phyloP scores from a whole-genome alignment of 2,329 filamentous ascomycete genomes.

The Calonectria multiphialidica region DNA sequence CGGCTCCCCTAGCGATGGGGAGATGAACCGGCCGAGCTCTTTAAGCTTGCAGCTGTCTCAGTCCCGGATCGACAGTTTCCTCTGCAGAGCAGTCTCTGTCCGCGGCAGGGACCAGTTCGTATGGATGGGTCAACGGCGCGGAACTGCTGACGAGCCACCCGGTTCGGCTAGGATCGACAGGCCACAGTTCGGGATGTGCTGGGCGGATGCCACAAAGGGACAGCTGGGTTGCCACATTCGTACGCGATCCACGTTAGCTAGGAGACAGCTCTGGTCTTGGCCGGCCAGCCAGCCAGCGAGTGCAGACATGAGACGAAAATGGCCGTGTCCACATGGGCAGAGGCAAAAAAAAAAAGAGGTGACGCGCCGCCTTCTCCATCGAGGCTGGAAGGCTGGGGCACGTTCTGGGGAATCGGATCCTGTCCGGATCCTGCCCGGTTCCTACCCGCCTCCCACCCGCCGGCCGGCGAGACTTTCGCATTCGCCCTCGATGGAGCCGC shows the following conservation, averaged over 20 bases:
- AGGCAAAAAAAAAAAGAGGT: conserved; percentile 7
- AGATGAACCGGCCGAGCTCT: background rate
- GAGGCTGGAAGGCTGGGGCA: background rate
- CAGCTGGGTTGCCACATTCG: conserved; percentile 40
- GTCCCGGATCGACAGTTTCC: conserved; percentile 2
- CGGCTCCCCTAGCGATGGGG: background rate
- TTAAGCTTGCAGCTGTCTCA: conserved; percentile 14
- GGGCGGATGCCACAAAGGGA: conserved; percentile 24
- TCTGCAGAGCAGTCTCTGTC: conserved; percentile 28
- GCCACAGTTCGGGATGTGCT: conserved; percentile 28
- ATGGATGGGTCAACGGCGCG: conserved; percentile 15
- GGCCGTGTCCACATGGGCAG: background rate
- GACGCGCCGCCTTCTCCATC: background rate
- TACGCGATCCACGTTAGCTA: conserved; percentile 29
- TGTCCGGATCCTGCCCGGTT: background rate
- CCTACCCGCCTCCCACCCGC: background rate
- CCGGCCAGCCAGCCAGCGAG: background rate
- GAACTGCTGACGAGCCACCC: conserved; percentile 31
- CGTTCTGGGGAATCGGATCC: background rate
- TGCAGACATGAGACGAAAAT: background rate
- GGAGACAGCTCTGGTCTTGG: conserved; percentile 6
- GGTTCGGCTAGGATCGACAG: conserved; percentile 39
- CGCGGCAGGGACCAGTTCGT: conserved; percentile 20
- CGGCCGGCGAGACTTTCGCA: background rate
- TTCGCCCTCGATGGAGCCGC: conserved; percentile 16